Conservation (phyloP, 208 protist genomes). For the Trypanosoma theileri region DNA sequence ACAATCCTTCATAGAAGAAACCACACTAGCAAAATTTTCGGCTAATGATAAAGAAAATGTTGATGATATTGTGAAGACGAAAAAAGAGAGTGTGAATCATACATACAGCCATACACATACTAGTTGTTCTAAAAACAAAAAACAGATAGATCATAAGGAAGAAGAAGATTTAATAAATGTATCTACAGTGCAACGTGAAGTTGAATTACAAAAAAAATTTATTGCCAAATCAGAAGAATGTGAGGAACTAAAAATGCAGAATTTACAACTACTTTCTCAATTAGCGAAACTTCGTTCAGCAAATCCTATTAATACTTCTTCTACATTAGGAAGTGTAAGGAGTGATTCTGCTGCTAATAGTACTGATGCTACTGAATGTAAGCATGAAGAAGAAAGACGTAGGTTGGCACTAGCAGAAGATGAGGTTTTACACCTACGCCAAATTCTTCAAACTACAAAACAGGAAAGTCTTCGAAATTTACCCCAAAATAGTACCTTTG, state of each 20-base stretch:
- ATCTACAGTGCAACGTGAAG: slow-evolving; percentile 7
- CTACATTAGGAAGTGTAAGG: neutral
- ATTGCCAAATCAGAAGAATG: slow-evolving; percentile 26
- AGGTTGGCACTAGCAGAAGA: slow-evolving; percentile 11
- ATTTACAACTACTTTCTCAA: slow-evolving; percentile 14
- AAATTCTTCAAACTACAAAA: slow-evolving; percentile 16
- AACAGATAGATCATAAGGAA: neutral
- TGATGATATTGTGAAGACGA: neutral
- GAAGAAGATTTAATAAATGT: neutral
- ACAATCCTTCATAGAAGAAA: neutral
- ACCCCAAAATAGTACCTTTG: slow-evolving; percentile 19
- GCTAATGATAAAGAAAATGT: neutral
- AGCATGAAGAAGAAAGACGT: slow-evolving; percentile 6
- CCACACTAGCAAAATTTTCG: neutral
- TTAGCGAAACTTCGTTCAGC: slow-evolving; percentile 14
- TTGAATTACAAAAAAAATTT: slow-evolving; percentile 21
- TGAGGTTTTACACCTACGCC: slow-evolving; percentile 17
- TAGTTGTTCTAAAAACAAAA: neutral
- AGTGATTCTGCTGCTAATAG: too few relatives aligned
- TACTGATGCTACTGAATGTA: neutral
- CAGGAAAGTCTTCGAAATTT: slow-evolving; percentile 7
- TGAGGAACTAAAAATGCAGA: slow-evolving; percentile 20
- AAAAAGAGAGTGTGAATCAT: neutral
- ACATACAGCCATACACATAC: neutral
- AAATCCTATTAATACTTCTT: slow-evolving; percentile 1